A percentile compares a stretch with the other conserved stretches of the same genome.
Evolutionary conservation across 2,329 filamentous ascomycete species (phyloP).

Genomic region (Ilyonectria robusta): DNA sequence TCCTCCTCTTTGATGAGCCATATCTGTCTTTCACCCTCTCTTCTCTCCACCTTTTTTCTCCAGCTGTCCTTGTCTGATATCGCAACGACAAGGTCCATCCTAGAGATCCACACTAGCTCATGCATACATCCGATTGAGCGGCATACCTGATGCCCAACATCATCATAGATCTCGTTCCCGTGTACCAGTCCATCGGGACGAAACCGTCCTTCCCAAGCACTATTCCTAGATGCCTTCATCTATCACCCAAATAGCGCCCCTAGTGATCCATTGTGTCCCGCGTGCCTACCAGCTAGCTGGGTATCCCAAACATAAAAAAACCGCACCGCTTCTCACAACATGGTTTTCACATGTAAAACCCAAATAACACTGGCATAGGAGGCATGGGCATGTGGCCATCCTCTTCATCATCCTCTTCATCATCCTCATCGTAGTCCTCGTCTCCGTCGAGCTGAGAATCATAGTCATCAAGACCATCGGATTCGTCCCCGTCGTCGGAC

Average conservation of each 20-base stretch:
- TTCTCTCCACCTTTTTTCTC: not conserved
- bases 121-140: constrained; percentile 10
- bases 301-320: constrained; percentile 25
- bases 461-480: constrained; percentile 11
- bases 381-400: constrained; percentile 36
- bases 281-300: constrained; percentile 6
- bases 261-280: constrained; percentile 17
- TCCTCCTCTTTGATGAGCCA: not conserved
- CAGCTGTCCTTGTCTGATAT: constrained; percentile 5
- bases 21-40: not conserved
- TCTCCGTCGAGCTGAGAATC: constrained; percentile 22
- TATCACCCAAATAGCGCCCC: constrained; percentile 25
- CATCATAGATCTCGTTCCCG: constrained; percentile 25
- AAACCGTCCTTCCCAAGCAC: constrained; percentile 13
- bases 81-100: not conserved
- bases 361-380: constrained; percentile 40
- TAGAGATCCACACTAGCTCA: not conserved
- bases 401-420: constrained; percentile 43
- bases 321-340: constrained; percentile 3
- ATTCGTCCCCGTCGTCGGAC: constrained; percentile 20
- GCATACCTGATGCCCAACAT: constrained; percentile 11
- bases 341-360: constrained; percentile 36
- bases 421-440: constrained; percentile 36
- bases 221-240: constrained; percentile 15
- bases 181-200: constrained; percentile 18